Evolutionary conservation across 2,329 filamentous ascomycete genomes (phyloP), one percentile per base, ranked within the genome.

Genomic region (Claviceps pazoutovae): DNA sequence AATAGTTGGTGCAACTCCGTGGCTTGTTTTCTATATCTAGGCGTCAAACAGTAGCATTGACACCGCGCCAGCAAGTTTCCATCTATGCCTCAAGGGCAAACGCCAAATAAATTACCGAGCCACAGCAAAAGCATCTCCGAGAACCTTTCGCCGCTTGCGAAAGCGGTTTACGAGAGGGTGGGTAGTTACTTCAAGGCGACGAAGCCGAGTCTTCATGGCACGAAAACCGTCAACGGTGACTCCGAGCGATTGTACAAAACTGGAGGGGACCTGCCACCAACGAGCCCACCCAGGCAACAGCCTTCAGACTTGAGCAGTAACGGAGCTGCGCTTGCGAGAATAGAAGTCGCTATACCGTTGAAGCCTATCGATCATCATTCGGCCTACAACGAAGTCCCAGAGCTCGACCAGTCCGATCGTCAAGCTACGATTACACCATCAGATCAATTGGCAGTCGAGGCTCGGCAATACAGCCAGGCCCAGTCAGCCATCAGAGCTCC

Each of bases 1-100:
- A 84, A 60, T 87, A 79, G 84, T 86, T 68, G 64, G 73, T 61
- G 49, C 42, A 39, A 38, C 13, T 14, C 21, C 9, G 23, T 30
- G 19, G 30, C 30, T 34, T 34, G 30, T 34, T 44, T 14, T 44
- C 5, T 21, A 14, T 26, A 3, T 45, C 14, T 39, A 46, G 14
- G 4, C 19, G 14, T 39, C 21, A 5, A n/a, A 11, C 1, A 39
- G 16, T 36, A 17, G 38, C 19, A 37, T 43, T 50, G 21, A 50
- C 34, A 30, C 9, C 19, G 17, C 36, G 9, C 11, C 30, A 83
- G 80, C 66, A 75, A 80, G 58, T 83, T 83, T 65, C 65, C 62
- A 52, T 57, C 57, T 43, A 57, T 60, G 51, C 62, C 56, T 39
- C 63, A 57, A 57, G 56, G 55, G 7, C 52, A 54, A 14, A 39